Evolutionary conservation across 1,284 basidiomycete genomes (phyloP).

Genomic region (Cryptococcus jaspeensis): DNA sequence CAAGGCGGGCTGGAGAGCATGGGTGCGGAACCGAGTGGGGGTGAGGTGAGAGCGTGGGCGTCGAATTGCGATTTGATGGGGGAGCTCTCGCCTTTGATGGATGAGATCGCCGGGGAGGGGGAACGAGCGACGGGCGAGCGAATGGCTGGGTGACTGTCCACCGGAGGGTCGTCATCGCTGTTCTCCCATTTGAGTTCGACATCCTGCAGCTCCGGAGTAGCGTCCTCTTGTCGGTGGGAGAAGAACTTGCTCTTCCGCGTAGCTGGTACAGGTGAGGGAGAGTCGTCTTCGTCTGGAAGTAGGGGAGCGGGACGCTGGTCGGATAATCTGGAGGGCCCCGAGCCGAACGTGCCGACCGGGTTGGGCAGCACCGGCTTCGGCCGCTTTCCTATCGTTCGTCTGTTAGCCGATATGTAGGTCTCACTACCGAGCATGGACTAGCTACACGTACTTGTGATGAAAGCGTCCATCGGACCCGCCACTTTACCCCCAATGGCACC

Average conservation of each 20-base stretch:
- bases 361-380: slow-evolving; percentile 25
- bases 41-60: slow-evolving; percentile 15
- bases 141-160: slow-evolving; percentile 7
- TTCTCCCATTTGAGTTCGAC: slow-evolving; percentile 29
- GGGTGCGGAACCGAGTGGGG: slow-evolving; percentile 1
- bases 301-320: slow-evolving; percentile 16
- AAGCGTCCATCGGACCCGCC: slow-evolving; percentile 39
- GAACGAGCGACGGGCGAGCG: slow-evolving; percentile 14
- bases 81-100: slow-evolving; percentile 10
- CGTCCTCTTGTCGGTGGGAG: neutral
- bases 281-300: neutral
- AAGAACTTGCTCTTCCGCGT: slow-evolving; percentile 40
- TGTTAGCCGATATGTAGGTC: slow-evolving; percentile 1
- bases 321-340: slow-evolving; percentile 42
- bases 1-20: slow-evolving; percentile 15
- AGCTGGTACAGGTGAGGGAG: neutral
- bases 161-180: slow-evolving; percentile 17
- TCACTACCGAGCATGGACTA: no score
- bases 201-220: slow-evolving; percentile 2
- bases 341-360: slow-evolving; percentile 34
- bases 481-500: neutral
- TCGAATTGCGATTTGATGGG: slow-evolving; percentile 10
- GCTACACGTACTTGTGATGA: slow-evolving; percentile 44
- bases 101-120: slow-evolving; percentile 22
- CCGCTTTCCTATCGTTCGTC: slow-evolving; percentile 18